Percentiles rank a stretch among this genome's conserved stretches.
Conservation (phyloP, 148 eudicot genomes). For the Rhododendron ovatum region DNA sequence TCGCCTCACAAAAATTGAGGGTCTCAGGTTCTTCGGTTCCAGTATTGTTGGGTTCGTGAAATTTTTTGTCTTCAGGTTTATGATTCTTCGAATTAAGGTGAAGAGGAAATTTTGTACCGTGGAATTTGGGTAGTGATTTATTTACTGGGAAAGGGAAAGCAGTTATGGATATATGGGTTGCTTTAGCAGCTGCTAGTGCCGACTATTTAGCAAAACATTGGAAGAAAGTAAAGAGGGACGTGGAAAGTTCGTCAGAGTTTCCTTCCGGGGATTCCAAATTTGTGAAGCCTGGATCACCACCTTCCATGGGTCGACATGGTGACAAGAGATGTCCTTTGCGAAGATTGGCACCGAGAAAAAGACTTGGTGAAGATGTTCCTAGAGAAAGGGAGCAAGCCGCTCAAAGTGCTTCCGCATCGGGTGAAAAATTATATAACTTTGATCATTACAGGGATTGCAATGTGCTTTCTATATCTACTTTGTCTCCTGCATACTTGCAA, state of each 20-base stretch:
- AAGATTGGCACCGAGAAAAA: slow-evolving; percentile 11
- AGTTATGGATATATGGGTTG: slow-evolving; percentile 85
- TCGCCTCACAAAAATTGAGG: slow-evolving; percentile 5
- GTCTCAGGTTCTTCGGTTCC: slow-evolving; percentile 11
- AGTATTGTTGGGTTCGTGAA: slow-evolving; percentile 16
- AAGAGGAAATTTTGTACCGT: slow-evolving; percentile 17
- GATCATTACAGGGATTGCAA: slow-evolving; percentile 9
- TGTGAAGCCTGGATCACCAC: slow-evolving; percentile 31
- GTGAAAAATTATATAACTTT: slow-evolving; percentile 17
- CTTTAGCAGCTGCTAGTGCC: slow-evolving; percentile 82
- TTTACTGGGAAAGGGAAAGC: slow-evolving; percentile 4
- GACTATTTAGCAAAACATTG: slow-evolving; percentile 66
- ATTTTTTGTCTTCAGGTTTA: slow-evolving; percentile 15
- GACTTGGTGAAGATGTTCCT: slow-evolving; percentile 15
- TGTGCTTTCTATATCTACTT: slow-evolving; percentile 22
- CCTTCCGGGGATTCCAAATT: slow-evolving; percentile 19
- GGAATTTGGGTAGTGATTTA: slow-evolving; percentile 21
- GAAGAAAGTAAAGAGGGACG: slow-evolving; percentile 40
- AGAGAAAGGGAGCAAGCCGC: slow-evolving; percentile 21
- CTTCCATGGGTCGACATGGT: slow-evolving; percentile 14
- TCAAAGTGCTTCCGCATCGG: slow-evolving; percentile 15
- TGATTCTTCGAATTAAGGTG: slow-evolving; percentile 17
- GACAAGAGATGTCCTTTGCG: slow-evolving; percentile 25
- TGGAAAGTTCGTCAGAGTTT: slow-evolving; percentile 28
- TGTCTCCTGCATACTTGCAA: slow-evolving; percentile 15